Evolutionary conservation across 306 rosid species (phyloP), one percentile per base, ranked within the genome.

Genomic region (Trifolium fragiferum): DNA sequence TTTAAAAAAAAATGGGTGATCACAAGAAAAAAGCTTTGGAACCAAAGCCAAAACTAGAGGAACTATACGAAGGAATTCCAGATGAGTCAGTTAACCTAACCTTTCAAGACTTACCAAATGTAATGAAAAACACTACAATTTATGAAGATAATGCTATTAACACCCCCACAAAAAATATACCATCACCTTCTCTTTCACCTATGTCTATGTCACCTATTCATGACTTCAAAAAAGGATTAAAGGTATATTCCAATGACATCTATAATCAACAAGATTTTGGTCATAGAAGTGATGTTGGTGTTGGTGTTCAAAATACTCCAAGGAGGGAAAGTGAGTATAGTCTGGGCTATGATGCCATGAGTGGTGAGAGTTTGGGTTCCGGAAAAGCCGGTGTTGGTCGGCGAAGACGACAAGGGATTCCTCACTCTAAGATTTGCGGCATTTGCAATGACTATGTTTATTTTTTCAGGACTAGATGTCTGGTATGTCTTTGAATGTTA

Each of bases 51-150:
- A 88, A 68, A 75, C 92, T 91, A 55, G 97, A 91, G 73, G 91
- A 92, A 81, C 27, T 93, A 64, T 90, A 93, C 78, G 83, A 46
- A 20, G 97, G 97, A 19, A 78, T 93, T 33, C 97, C 97, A 35
- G 97, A 93, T 51, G 98, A 93, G 16, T 91, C 97, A 0, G 97
- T 89, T 30, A 86, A 93, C 76, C 96, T 88, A 20, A 89, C 98
- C n/a, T 91, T 93, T 70, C 82, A 90, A 70, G 89, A 91, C 86
- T 80, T 89, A 1, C 89, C 94, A 41, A 77, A 85, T 3, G 59
- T 83, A 25, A 78, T 14, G 20, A 30, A 7, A 14, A 14, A 60
- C 12, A 23, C 37, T 7, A 49, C 19, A 49, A 49, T 49, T n/a
- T 51, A 83, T 35, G 55, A 82, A 14, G 46, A n/a, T 15, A 51